phyloP scores from a whole-genome alignment of 1,139 yeast species.

The Scheffersomyces segobiensis region DNA sequence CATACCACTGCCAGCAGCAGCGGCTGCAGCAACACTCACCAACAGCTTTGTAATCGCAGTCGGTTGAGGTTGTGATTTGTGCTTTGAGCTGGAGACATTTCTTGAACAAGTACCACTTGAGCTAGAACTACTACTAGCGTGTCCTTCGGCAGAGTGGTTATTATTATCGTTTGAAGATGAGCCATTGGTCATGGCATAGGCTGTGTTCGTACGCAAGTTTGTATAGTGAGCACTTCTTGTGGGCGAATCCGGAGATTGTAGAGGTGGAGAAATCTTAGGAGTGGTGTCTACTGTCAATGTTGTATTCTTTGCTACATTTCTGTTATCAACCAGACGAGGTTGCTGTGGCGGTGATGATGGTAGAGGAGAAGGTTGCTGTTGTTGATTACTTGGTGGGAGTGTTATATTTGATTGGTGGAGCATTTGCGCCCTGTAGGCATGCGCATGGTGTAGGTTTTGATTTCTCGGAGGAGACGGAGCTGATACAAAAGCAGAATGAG shows the following conservation, averaged over 20 bases:
- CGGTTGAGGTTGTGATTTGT: neutral
- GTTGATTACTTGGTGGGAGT: conserved; percentile 1
- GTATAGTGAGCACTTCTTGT: conserved; percentile 3
- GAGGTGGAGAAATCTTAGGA: neutral
- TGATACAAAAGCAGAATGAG: neutral
- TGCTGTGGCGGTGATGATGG: no score
- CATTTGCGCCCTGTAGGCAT: neutral
- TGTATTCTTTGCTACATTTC: neutral
- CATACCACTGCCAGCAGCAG: neutral
- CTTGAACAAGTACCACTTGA: neutral
- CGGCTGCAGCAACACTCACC: neutral
- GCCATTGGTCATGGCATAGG: neutral
- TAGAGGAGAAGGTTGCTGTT: no score
- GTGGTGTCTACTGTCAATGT: neutral
- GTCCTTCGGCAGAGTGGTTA: neutral
- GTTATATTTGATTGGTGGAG: neutral
- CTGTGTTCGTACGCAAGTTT: conserved; percentile 8
- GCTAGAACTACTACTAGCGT: neutral
- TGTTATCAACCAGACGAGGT: neutral
- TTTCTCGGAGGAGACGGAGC: neutral
- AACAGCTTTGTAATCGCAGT: neutral
- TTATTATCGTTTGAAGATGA: neutral
- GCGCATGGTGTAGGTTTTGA: neutral
- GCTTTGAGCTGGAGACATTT: neutral
- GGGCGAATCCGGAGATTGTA: conserved; percentile 8